A percentile compares a stretch with the other conserved stretches of the same genome.
Conservation (phyloP, 352 stramenopile species). For the Pythium angustatum region DNA sequence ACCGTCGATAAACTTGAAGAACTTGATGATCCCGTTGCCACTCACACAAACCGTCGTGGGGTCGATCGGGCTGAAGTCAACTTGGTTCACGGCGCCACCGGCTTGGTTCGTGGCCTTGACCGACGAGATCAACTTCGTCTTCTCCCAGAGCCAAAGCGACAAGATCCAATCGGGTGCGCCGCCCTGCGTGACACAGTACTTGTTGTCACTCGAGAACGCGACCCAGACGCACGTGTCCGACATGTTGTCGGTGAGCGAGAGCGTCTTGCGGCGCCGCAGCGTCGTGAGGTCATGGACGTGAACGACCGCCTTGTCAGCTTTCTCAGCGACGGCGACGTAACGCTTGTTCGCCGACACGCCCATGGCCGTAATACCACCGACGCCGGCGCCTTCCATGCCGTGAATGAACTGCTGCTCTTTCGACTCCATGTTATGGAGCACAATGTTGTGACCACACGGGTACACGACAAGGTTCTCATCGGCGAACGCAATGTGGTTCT, state of each 20-base stretch:
- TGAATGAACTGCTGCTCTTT: constrained; percentile 91
- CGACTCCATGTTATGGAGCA: constrained; percentile 88
- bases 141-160: constrained; percentile 92
- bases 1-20: constrained; percentile 86
- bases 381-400: constrained; percentile 71
- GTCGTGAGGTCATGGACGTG: constrained; percentile 92
- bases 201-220: constrained; percentile 89
- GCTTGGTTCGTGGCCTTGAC: constrained; percentile 73
- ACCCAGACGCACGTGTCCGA: constrained; percentile 79
- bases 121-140: constrained; percentile 84
- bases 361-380: constrained; percentile 86
- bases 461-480: constrained; percentile 89
- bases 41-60: constrained; percentile 84
- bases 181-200: constrained; percentile 90
- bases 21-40: constrained; percentile 88
- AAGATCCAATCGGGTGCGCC: constrained; percentile 90
- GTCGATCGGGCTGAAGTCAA: constrained; percentile 90
- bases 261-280: constrained; percentile 83
- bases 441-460: constrained; percentile 86
- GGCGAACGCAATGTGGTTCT: constrained; percentile 83
- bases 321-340: constrained; percentile 90
- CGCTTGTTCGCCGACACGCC: constrained; percentile 78
- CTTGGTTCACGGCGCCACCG: constrained; percentile 77
- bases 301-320: constrained; percentile 74
- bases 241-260: constrained; percentile 77